Evolutionary conservation across 73 alveolate genomes (phyloP), one percentile per base, ranked within the genome.

Genomic region (Tetrahymena thermophila): DNA sequence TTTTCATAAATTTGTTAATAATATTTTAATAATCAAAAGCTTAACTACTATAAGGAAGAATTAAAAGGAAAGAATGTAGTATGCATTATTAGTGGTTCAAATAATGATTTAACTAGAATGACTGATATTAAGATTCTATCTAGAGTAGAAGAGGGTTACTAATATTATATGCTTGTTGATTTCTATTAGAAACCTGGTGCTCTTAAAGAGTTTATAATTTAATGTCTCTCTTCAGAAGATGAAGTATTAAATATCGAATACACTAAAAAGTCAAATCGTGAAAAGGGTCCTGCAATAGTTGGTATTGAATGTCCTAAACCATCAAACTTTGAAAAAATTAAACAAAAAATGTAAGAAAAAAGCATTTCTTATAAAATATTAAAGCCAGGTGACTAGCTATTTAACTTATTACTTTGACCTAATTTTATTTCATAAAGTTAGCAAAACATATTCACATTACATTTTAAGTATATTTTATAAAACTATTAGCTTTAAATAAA

Each of bases 61-160:
- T 85, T 94, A 5, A 85, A 94, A 85, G 96, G 96, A 34, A 94
- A 94, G 44, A 94, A 94, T 34, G 96, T 94, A 15, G 96, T 94
- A 40, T 94, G 96, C 15, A 43, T 94, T 42, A 94, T 94, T 94
- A 85, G 95, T 13, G 96, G 96, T 44, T 85, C 95, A 28, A 94
- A 94, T 42, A 94, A 94, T 85, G 96, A 94, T 94, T 94, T 94
- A 43, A 94, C 95, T 4, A 94, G 96, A 85, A 94, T 94, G 96
- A 43, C 96, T 35, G 96, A 94, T 40, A 94, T 94, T 25, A 94
- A 94, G 85, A 94, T 84, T 85, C 58, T 94, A 17, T 94, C 96
- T 37, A 94, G 93, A 85, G 93, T 94, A n/a, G 95, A 94, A 85
- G 58, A 85, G 85, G 96, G 96, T 34, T 94, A 85, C 17, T 35